These are phyloP conservation scores for Mycena albidolilacea DNA, from an alignment of 768 basidiomycete species.

Conservation along the genomic window DNA sequence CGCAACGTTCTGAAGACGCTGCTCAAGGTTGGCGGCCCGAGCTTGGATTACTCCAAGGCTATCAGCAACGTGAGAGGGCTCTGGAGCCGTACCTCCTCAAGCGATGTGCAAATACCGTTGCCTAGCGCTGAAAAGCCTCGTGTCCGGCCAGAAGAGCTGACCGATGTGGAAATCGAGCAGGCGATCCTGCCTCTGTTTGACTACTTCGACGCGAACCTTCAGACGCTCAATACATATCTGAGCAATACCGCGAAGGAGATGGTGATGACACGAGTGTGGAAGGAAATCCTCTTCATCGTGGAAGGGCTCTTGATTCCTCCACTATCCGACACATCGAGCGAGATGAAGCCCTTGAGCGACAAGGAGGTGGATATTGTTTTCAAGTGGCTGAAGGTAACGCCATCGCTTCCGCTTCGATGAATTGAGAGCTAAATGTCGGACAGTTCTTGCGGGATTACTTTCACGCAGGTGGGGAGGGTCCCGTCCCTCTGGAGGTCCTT, in stretches of 20 bases:
- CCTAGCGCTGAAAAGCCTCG: constrained; percentile 83
- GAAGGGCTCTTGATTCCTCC: constrained; percentile 94
- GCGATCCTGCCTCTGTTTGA: constrained; percentile 94
- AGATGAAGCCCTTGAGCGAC: constrained; percentile 93
- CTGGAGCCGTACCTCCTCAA: constrained; percentile 74
- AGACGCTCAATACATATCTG: constrained; percentile 90
- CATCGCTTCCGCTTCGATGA: neutral
- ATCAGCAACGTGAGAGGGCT: constrained; percentile 86
- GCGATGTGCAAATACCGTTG: constrained; percentile 84
- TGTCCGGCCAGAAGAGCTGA: constrained; percentile 81
- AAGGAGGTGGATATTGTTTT: constrained; percentile 98
- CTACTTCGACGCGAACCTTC: constrained; percentile 95
- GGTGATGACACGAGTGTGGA: constrained; percentile 96
- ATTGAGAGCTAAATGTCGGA: neutral
- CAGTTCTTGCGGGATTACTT: constrained; percentile 97
- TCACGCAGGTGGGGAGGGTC: constrained; percentile 93
- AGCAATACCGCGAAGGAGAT: constrained; percentile 88
- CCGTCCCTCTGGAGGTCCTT: constrained; percentile 85
- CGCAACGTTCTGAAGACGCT: constrained; percentile 82
- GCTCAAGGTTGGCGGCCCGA: constrained; percentile 70
- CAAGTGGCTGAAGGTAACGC: constrained; percentile 93
- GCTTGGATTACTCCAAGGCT: constrained; percentile 92
- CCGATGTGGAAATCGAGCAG: constrained; percentile 94
- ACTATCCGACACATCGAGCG: constrained; percentile 85
- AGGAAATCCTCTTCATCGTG: constrained; percentile 89